These are phyloP conservation scores for Lanmaoa rubissima DNA, from an alignment of 768 basidiomycete species.

Conservation along the genomic window DNA sequence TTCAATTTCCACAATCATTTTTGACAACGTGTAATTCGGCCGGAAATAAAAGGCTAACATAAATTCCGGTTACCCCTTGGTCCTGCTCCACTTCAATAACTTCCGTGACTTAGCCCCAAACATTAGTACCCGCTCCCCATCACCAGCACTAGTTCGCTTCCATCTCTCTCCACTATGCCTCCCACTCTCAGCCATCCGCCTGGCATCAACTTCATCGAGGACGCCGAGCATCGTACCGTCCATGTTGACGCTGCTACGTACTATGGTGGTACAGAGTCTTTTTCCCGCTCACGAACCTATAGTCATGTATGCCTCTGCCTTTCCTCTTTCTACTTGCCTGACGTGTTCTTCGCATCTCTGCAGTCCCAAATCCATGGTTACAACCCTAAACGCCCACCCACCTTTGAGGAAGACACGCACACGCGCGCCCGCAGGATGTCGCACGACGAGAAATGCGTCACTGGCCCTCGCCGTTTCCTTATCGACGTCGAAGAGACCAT, in stretches of 20 bases:
- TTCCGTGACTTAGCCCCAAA: not conserved
- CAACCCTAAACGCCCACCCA: constrained; percentile 65
- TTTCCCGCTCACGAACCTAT: constrained; percentile 83
- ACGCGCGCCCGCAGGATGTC: constrained; percentile 76
- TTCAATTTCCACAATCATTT: constrained; percentile 22
- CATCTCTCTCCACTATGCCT: constrained; percentile 45
- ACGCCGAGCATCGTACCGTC: constrained; percentile 45
- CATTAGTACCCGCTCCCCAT: not conserved
- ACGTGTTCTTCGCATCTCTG: constrained; percentile 15
- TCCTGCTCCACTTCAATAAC: constrained; percentile 8
- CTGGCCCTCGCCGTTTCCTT: constrained; percentile 83
- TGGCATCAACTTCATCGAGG: constrained; percentile 65
- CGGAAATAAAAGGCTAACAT: constrained; percentile 18
- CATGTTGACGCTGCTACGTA: constrained; percentile 75
- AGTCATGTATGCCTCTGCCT: constrained; percentile 59
- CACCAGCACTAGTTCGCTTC: not conserved
- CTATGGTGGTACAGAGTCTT: constrained; percentile 78
- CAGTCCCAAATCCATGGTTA: constrained; percentile 74
- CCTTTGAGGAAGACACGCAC: constrained; percentile 78
- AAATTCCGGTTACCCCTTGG: constrained; percentile 15
- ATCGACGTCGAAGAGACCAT: constrained; percentile 99
- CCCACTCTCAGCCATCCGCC: constrained; percentile 64
- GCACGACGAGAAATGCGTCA: constrained; percentile 85
- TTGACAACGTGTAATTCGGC: constrained; percentile 2
- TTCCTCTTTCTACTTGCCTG: constrained; percentile 6